phyloP scores from a whole-genome alignment of 2,329 filamentous ascomycete species.

The Neonectria ditissima region DNA sequence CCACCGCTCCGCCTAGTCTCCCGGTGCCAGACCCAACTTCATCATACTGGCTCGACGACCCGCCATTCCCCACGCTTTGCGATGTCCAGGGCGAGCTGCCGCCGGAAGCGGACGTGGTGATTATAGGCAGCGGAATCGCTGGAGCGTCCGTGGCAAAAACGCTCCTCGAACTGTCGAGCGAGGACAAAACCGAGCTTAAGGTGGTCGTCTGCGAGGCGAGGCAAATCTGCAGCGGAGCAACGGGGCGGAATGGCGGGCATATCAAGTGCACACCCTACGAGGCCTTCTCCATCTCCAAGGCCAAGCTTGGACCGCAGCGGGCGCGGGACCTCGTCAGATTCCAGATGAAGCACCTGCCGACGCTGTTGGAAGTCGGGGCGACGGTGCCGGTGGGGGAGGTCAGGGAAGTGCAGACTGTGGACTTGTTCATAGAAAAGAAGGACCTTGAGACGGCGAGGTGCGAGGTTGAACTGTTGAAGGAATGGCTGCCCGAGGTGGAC shows the following conservation, averaged over 20 bases:
- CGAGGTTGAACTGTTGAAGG: conserved; percentile 49
- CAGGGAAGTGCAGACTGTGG: conserved; percentile 59
- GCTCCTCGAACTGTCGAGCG: conserved; percentile 42
- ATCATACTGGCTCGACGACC: conserved; percentile 60
- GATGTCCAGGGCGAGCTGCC: conserved; percentile 51
- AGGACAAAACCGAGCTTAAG: conserved; percentile 2
- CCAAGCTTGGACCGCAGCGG: conserved; percentile 47
- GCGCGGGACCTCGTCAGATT: conserved; percentile 58
- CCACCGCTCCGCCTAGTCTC: conserved; percentile 51
- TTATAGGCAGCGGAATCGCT: conserved; percentile 68
- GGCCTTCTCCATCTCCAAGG: conserved; percentile 52
- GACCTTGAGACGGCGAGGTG: conserved; percentile 50
- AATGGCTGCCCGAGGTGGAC: conserved; percentile 56
- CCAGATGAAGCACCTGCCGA: conserved; percentile 56
- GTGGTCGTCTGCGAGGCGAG: conserved; percentile 65
- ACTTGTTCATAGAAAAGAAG: conserved; percentile 56
- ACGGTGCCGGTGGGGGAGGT: conserved; percentile 54
- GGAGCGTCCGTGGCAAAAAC: conserved; percentile 51
- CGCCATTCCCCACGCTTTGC: conserved; percentile 57
- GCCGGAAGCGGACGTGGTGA: conserved; percentile 58
- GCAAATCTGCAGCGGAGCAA: conserved; percentile 62
- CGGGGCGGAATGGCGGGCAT: conserved; percentile 65
- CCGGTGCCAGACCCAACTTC: conserved; percentile 56
- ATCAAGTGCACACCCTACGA: conserved; percentile 60
- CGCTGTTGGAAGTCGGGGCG: conserved; percentile 54